phyloP scores from a whole-genome alignment of 106 monocot species.

The Apostasia ramifera region DNA sequence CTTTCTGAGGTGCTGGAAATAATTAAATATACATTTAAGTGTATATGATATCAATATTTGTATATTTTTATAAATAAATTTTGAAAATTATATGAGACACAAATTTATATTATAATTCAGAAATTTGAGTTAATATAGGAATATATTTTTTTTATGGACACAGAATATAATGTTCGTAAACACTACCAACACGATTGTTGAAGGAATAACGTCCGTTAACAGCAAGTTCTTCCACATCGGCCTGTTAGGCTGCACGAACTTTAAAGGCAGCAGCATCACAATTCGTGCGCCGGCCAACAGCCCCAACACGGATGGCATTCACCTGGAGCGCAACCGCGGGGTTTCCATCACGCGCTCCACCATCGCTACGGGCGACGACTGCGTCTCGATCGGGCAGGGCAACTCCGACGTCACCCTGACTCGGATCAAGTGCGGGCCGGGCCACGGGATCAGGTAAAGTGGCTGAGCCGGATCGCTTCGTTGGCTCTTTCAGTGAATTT shows the following conservation, averaged over 20 bases:
- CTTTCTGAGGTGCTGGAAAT: too few relatives aligned
- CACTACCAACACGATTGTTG: slow-evolving; percentile 19
- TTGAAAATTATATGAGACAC: too few relatives aligned
- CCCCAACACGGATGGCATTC: slow-evolving; percentile 81
- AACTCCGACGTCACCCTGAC: slow-evolving; percentile 17
- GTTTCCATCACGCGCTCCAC: slow-evolving; percentile 22
- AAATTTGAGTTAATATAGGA: background rate
- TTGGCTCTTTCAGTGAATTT: background rate
- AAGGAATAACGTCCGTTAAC: slow-evolving; percentile 41
- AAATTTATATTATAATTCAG: background rate
- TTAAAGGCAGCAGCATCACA: slow-evolving; percentile 16
- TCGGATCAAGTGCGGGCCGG: slow-evolving; percentile 51
- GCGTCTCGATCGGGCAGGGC: slow-evolving; percentile 62
- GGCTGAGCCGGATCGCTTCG: too few relatives aligned
- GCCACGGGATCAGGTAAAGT: slow-evolving; percentile 60
- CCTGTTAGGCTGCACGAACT: slow-evolving; percentile 18
- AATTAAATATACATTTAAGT: too few relatives aligned
- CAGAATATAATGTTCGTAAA: slow-evolving; percentile 43
- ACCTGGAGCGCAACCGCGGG: slow-evolving; percentile 34
- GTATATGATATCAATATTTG: too few relatives aligned
- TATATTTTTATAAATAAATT: too few relatives aligned
- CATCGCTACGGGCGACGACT: slow-evolving; percentile 74
- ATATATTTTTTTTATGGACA: background rate
- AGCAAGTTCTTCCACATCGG: slow-evolving; percentile 66
- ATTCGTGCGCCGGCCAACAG: slow-evolving; percentile 52